Base-by-base conservation (phyloP, 495 filamentous ascomycete genomes). In the Hypomontagnella monticulosa region DNA sequence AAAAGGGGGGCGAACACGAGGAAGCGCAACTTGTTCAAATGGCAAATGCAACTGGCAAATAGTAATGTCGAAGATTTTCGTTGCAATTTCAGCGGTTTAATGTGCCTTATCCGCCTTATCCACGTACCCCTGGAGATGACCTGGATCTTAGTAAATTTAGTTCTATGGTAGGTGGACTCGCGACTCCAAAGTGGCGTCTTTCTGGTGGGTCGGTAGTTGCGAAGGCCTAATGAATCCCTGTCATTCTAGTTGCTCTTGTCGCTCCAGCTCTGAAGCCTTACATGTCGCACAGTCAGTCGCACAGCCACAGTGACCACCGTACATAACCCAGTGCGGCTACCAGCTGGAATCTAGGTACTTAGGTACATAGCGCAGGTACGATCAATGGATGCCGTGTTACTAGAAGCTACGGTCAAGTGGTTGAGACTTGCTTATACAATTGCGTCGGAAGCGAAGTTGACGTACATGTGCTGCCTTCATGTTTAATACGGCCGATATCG, bases 41-140 rank as follows among this genome's bases (percentile, higher is more conserved):
- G 38, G 32, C 9, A 57, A 47, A 57, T 57, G n/a, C 63, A 67
- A 47, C 60, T 43, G 38, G 32, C 9, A 57, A 47, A 57, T 57
- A 38, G 48, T 36, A 66, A 66, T 57, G 46, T 64, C 9, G 52
- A 60, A 64, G 42, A 64, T 69, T 63, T 69, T 67, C 64, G 57
- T 52, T 52, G 54, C 61, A 67, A 67, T 67, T 58, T 61, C 53
- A 67, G 32, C 14, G 30, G 18, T 52, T 57, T 42, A 55, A 38
- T 32, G 23, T 38, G n/a, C 34, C 46, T 42, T 60, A 50, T 50
- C 56, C 36, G 33, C 7, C 15, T 9, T 40, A 40, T 15, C 41
- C 16, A 43, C 14, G 41, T 16, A 49, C 37, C 60, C 60, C 52
- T 56, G 60, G 34, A 15, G n/a, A 46, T 36, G 27, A 20, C 40